Conservation (phyloP, 2,329 filamentous ascomycete species). For the Clarireedia sp. region DNA sequence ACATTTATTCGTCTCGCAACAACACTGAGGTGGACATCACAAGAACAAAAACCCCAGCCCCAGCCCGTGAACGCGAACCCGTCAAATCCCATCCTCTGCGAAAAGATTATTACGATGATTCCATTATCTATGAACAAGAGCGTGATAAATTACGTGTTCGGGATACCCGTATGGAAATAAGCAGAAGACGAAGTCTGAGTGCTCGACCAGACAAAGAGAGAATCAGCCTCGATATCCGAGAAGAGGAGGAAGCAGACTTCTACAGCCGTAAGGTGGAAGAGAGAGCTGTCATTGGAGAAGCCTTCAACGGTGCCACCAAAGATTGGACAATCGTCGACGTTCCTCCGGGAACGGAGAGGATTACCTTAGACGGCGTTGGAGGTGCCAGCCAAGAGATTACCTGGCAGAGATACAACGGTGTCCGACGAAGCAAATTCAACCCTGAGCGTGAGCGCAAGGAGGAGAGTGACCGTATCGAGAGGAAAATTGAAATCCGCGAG, state of each 20-base stretch:
- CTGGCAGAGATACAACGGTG: slow-evolving; percentile 73
- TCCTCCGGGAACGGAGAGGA: slow-evolving; percentile 71
- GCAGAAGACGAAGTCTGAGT: slow-evolving; percentile 22
- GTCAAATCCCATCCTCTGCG: slow-evolving; percentile 14
- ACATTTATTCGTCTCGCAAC: slow-evolving; percentile 47
- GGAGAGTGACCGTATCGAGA: slow-evolving; percentile 6
- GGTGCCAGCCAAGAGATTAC: slow-evolving; percentile 68
- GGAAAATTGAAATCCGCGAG: slow-evolving; percentile 2
- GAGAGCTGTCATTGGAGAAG: slow-evolving; percentile 64
- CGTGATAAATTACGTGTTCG: slow-evolving; percentile 31
- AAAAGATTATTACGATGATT: slow-evolving; percentile 51
- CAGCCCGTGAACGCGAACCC: slow-evolving; percentile 16
- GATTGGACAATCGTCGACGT: slow-evolving; percentile 80
- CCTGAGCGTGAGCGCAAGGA: slow-evolving; percentile 49
- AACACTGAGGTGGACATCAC: slow-evolving; percentile 51
- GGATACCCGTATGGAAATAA: slow-evolving; percentile 24
- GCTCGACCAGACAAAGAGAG: slow-evolving; percentile 21
- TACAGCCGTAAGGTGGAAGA: slow-evolving; percentile 62
- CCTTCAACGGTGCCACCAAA: slow-evolving; percentile 63
- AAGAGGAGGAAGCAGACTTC: slow-evolving; percentile 47
- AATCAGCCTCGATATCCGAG: slow-evolving; percentile 22
- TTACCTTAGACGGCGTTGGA: slow-evolving; percentile 73
- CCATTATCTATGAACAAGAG: slow-evolving; percentile 51
- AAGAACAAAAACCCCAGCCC: slow-evolving; percentile 12
- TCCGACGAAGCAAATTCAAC: slow-evolving; percentile 65